Conservation (phyloP, 2,329 filamentous ascomycete species). For the Sporothrix curviconia region DNA sequence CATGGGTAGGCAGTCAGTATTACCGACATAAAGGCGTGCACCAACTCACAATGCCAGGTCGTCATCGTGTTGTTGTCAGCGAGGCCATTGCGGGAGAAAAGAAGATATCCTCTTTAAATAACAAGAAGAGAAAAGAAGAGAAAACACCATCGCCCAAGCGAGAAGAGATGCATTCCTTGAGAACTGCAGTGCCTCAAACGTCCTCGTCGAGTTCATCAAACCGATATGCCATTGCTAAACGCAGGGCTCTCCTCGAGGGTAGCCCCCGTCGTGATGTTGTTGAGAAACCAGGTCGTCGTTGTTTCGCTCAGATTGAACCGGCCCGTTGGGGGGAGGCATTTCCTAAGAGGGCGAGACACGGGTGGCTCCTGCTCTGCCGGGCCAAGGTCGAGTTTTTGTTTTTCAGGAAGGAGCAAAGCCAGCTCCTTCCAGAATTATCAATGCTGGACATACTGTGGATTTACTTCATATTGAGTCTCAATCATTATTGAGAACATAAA, state of each 20-base stretch:
- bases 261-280: background rate
- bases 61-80: too few species aligned
- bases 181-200: too few species aligned
- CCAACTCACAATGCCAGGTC: too few species aligned
- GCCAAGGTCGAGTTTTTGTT: background rate
- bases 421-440: background rate
- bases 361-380: background rate
- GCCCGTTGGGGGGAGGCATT: background rate
- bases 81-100: background rate
- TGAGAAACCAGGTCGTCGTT: background rate
- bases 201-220: background rate
- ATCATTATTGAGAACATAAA: too few species aligned
- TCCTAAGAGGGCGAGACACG: background rate
- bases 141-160: too few species aligned
- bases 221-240: background rate
- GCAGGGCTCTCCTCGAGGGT: background rate
- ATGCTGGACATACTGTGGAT: too few species aligned
- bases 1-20: too few species aligned
- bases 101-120: background rate
- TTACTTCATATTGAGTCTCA: too few species aligned
- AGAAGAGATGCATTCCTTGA: background rate
- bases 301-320: slow-evolving; percentile 9
- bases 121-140: too few species aligned
- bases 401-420: background rate
- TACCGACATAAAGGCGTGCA: too few species aligned